These are phyloP conservation scores for Cyphellophora europaea DNA, from an alignment of 2,329 filamentous ascomycete genomes.

Conservation along the genomic window DNA sequence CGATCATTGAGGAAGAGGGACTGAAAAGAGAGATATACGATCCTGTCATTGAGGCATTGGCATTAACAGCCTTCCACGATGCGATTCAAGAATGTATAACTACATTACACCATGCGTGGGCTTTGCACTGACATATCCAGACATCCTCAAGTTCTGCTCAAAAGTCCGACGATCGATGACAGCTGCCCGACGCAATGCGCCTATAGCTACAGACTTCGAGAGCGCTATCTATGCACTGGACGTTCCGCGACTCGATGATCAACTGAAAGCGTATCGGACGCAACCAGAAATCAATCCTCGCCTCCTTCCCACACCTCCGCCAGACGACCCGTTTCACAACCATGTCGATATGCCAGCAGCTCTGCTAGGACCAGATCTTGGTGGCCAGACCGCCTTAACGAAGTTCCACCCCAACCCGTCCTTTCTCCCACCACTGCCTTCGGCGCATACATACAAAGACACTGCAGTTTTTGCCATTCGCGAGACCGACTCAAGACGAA, in stretches of 20 bases:
- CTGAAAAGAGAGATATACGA: constrained; percentile 13
- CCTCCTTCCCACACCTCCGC: constrained; percentile 30
- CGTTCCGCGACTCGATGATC: constrained; percentile 20
- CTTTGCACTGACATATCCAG: constrained; percentile 3
- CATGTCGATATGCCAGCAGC: constrained; percentile 24
- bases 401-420: constrained; percentile 46
- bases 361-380: constrained; percentile 44
- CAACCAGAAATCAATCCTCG: constrained; percentile 21
- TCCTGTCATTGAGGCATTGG: constrained; percentile 40
- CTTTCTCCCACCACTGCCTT: constrained; percentile 54
- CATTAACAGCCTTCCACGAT: constrained; percentile 46
- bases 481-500: constrained; percentile 50
- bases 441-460: constrained; percentile 54
- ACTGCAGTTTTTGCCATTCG: constrained; percentile 50
- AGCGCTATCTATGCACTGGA: constrained; percentile 37
- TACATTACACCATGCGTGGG: background rate
- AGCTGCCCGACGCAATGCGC: constrained; percentile 43
- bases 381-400: constrained; percentile 35
- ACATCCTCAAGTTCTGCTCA: constrained; percentile 41
- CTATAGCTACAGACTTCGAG: constrained; percentile 52
- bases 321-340: constrained; percentile 27
- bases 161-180: constrained; percentile 50
- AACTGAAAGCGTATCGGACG: constrained; percentile 19
- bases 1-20: constrained; percentile 17
- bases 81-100: constrained; percentile 51